Evolutionary conservation across 2,329 filamentous ascomycete species (phyloP).

Genomic region (Fusarium verticillioides): DNA sequence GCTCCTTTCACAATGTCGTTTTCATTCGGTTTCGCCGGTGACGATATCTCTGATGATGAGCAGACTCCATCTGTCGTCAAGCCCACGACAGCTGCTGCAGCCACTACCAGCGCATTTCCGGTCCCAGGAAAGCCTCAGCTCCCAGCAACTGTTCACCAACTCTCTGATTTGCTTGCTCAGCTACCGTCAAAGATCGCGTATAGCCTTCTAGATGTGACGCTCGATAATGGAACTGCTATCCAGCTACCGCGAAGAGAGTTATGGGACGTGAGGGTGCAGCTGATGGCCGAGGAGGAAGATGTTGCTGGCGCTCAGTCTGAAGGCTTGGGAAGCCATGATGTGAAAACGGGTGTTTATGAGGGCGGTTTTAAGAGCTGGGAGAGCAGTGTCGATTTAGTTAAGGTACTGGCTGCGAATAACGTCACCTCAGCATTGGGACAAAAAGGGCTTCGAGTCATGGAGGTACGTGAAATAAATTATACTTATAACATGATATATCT

Average conservation of each 20-base stretch:
- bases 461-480: constrained; percentile 56
- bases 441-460: constrained; percentile 59
- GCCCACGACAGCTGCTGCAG: constrained; percentile 39
- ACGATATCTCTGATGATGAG: constrained; percentile 67
- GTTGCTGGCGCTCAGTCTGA: constrained; percentile 50
- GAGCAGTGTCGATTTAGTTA: constrained; percentile 82
- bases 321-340: constrained; percentile 75
- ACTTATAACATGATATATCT: constrained; percentile 11
- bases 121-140: constrained; percentile 70
- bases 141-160: constrained; percentile 61
- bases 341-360: constrained; percentile 85
- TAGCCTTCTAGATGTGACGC: constrained; percentile 67
- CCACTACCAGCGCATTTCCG: constrained; percentile 63
- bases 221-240: constrained; percentile 64
- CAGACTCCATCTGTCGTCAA: constrained; percentile 39
- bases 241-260: constrained; percentile 78
- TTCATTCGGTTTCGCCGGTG: constrained; percentile 71
- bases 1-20: constrained; percentile 56
- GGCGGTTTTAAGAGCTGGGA: constrained; percentile 93
- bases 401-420: constrained; percentile 64
- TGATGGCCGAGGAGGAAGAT: constrained; percentile 77
- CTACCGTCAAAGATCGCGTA: constrained; percentile 82
- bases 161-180: constrained; percentile 62
- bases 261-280: constrained; percentile 83
- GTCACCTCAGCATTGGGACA: constrained; percentile 48